These are phyloP conservation scores for Metschnikowia santaceciliae DNA, from an alignment of 805 yeast genomes.

Conservation along the genomic window DNA sequence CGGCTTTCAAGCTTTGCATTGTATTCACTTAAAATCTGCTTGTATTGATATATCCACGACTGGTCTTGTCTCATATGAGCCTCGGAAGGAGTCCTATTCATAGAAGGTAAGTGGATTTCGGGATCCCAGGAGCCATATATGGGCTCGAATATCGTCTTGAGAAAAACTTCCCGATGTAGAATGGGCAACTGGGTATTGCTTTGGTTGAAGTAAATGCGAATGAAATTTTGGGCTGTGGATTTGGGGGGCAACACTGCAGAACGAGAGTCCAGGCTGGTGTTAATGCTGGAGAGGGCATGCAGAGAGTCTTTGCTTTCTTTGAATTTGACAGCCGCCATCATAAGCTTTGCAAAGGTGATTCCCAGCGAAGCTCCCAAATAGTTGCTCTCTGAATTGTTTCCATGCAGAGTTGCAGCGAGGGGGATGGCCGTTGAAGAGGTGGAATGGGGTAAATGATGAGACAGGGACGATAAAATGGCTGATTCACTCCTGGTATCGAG, in stretches of 20 bases:
- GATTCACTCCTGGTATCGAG: not conserved
- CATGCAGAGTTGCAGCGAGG: not conserved
- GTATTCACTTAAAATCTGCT: constrained; percentile 15
- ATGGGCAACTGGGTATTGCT: constrained; percentile 83
- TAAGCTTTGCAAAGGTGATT: constrained; percentile 58
- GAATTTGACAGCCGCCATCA: constrained; percentile 73
- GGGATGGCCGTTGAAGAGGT: not conserved
- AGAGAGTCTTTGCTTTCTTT: constrained; percentile 19
- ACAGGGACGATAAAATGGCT: not conserved
- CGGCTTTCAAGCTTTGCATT: not conserved
- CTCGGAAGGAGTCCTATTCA: constrained; percentile 34
- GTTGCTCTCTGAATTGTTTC: constrained; percentile 1
- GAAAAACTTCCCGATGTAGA: constrained; percentile 74
- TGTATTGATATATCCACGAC: constrained; percentile 48
- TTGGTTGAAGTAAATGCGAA: constrained; percentile 68
- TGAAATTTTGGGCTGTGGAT: constrained; percentile 59
- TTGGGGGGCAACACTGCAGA: constrained; percentile 66
- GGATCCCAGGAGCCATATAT: constrained; percentile 67
- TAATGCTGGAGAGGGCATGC: constrained; percentile 12
- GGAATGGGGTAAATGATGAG: not conserved
- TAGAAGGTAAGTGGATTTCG: constrained; percentile 54
- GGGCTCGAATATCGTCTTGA: constrained; percentile 66
- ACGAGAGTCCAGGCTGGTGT: constrained; percentile 11
- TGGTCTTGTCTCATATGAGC: constrained; percentile 19
- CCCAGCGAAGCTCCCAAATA: constrained; percentile 20